Percentiles rank a stretch among this genome's conserved stretches.
These are phyloP conservation scores for Colletotrichum zoysiae DNA, from an alignment of 2,329 filamentous ascomycete genomes.

Conservation along the genomic window DNA sequence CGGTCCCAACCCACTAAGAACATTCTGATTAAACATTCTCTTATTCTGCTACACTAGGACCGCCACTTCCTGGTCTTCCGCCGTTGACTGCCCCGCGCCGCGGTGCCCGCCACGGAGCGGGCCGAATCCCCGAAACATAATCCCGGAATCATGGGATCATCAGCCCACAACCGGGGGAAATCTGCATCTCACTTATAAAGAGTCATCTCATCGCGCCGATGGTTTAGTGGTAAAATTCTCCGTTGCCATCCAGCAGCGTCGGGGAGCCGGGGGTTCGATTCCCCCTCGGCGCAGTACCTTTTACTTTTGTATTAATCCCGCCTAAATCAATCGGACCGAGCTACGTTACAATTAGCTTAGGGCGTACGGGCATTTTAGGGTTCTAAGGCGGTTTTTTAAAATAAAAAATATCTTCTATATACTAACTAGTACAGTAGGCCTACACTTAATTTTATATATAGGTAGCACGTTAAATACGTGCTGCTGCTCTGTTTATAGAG, in stretches of 20 bases:
- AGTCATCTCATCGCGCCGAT: slow-evolving; percentile 19
- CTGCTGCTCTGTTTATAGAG: no score
- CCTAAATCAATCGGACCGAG: no score
- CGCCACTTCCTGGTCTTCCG: not conserved
- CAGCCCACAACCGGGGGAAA: rapidly evolving
- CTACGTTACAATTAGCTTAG: no score
- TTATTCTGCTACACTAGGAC: no score
- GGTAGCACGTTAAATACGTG: no score
- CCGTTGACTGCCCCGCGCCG: not conserved
- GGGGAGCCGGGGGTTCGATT: slow-evolving; percentile 41
- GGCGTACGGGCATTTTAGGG: no score
- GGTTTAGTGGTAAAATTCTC: slow-evolving; percentile 42
- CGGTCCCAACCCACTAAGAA: not conserved
- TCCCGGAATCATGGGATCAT: not conserved
- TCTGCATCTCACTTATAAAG: not conserved
- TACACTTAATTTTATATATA: no score
- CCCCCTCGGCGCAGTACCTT: slow-evolving; percentile 33
- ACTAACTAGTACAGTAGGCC: no score
- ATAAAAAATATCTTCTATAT: no score
- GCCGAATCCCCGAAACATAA: not conserved
- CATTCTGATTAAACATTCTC: not conserved
- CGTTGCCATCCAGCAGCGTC: slow-evolving; percentile 39
- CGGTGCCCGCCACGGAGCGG: not conserved
- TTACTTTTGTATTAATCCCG: not conserved
- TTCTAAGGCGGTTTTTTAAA: no score